Conservation (phyloP, 176 grass and related monocot species). For the Themeda triandra region DNA sequence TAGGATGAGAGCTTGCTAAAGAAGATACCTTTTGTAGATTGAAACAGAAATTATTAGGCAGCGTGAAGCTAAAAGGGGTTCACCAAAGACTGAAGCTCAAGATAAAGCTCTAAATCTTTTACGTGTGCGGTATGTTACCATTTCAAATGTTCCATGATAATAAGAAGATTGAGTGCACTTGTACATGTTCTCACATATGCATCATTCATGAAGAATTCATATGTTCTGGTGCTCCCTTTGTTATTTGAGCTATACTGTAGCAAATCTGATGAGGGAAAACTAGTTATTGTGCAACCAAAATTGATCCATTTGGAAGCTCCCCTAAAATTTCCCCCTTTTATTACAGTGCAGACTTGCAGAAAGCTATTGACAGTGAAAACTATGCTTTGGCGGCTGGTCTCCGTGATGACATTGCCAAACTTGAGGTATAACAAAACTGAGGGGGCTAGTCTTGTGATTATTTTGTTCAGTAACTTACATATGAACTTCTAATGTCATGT, state of each 20-base stretch:
- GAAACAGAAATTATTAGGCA: conserved; percentile 82
- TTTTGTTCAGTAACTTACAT: conserved; percentile 21
- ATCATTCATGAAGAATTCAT: conserved; percentile 17
- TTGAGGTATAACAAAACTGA: conserved; percentile 65
- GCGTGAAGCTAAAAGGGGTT: conserved; percentile 87
- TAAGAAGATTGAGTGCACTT: neutral
- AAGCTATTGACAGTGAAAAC: conserved; percentile 87
- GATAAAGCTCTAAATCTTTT: conserved; percentile 88
- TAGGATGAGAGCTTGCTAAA: conserved; percentile 8
- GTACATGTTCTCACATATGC: conserved; percentile 1
- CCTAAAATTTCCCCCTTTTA: conserved; percentile 29
- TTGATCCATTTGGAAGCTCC: conserved; percentile 11
- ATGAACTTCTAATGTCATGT: conserved; percentile 35
- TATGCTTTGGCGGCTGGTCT: conserved; percentile 80
- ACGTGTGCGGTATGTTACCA: conserved; percentile 61
- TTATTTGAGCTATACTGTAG: conserved; percentile 20
- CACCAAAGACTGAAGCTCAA: conserved; percentile 91
- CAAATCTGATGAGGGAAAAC: neutral
- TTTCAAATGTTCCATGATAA: conserved; percentile 7
- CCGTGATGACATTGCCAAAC: conserved; percentile 75
- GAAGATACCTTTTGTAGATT: conserved; percentile 46
- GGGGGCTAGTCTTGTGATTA: neutral
- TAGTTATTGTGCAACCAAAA: neutral
- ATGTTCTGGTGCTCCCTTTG: conserved; percentile 17
- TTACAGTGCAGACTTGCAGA: conserved; percentile 93